These are phyloP conservation scores for Penicillium freii DNA, from an alignment of 2,329 filamentous ascomycete genomes.

Conservation along the genomic window DNA sequence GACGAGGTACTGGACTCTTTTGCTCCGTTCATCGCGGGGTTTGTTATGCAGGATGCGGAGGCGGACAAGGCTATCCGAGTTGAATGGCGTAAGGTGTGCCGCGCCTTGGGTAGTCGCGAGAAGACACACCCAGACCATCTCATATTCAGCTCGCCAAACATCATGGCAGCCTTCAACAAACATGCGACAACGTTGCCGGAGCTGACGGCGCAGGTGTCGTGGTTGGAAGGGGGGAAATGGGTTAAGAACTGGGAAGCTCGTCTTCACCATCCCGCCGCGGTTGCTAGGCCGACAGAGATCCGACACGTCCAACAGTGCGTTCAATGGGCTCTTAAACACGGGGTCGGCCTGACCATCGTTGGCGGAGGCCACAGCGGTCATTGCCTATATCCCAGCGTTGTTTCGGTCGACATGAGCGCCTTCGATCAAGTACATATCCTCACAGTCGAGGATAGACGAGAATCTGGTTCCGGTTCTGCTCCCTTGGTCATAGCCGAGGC, in stretches of 20 bases:
- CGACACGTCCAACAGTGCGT: slow-evolving; percentile 56
- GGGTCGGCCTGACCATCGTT: slow-evolving; percentile 50
- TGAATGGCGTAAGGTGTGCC: slow-evolving; percentile 56
- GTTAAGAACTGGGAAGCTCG: slow-evolving; percentile 45
- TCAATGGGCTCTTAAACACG: slow-evolving; percentile 54
- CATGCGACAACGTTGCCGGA: slow-evolving; percentile 47
- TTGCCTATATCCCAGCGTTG: slow-evolving; percentile 53
- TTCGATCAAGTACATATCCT: slow-evolving; percentile 51
- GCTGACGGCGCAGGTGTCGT: slow-evolving; percentile 46
- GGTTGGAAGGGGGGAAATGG: neutral
- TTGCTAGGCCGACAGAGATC: slow-evolving; percentile 49
- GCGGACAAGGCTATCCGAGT: slow-evolving; percentile 32
- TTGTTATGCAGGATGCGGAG: slow-evolving; percentile 26
- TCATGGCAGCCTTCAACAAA: slow-evolving; percentile 53
- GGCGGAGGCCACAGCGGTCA: slow-evolving; percentile 62
- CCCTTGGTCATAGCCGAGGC: slow-evolving; percentile 51
- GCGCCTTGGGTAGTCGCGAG: slow-evolving; percentile 45
- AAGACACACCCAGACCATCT: slow-evolving; percentile 41
- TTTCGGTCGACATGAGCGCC: slow-evolving; percentile 58
- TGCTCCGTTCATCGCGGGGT: slow-evolving; percentile 53
- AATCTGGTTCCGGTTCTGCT: slow-evolving; percentile 6
- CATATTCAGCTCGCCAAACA: slow-evolving; percentile 49
- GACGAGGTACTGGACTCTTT: slow-evolving; percentile 53
- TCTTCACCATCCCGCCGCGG: slow-evolving; percentile 43
- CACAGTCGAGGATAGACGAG: neutral